Conservation (phyloP, 2,329 filamentous ascomycete genomes). For the Monilinia fructicola region DNA sequence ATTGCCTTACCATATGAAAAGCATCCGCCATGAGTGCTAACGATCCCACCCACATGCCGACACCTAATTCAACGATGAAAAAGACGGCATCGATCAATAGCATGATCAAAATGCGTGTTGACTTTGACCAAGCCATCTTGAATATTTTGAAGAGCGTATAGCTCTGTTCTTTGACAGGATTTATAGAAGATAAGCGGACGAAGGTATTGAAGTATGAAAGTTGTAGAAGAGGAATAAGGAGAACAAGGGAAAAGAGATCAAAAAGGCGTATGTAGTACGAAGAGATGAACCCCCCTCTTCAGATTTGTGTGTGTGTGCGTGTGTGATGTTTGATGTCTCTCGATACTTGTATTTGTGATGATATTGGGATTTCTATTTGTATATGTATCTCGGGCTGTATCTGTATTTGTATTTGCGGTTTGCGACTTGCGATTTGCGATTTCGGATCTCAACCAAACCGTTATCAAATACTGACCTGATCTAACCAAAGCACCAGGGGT, state of each 20-base stretch:
- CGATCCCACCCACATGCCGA: slow-evolving; percentile 84
- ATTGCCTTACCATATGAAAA: slow-evolving; percentile 82
- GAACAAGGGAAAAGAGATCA: background rate
- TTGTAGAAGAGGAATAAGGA: too few relatives aligned
- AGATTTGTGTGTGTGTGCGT: background rate
- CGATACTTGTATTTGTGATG: background rate
- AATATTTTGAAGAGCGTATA: background rate
- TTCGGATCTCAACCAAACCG: slow-evolving; percentile 7
- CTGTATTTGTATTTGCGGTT: too few relatives aligned
- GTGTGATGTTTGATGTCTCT: background rate
- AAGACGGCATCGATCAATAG: slow-evolving; percentile 86
- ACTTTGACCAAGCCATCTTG: slow-evolving; percentile 85
- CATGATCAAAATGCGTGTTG: slow-evolving; percentile 87
- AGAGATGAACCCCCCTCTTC: background rate
- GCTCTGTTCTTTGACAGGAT: background rate
- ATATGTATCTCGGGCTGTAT: too few relatives aligned
- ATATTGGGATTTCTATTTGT: background rate
- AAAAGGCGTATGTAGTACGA: background rate
- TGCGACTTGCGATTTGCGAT: background rate
- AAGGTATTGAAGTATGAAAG: background rate
- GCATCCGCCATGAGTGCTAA: slow-evolving; percentile 93
- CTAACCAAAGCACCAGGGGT: too few relatives aligned
- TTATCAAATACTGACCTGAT: too few relatives aligned
- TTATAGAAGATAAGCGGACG: background rate
- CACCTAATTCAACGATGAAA: slow-evolving; percentile 84